Conservation (phyloP, 306 rosid species). For the Canavalia ensiformis region DNA sequence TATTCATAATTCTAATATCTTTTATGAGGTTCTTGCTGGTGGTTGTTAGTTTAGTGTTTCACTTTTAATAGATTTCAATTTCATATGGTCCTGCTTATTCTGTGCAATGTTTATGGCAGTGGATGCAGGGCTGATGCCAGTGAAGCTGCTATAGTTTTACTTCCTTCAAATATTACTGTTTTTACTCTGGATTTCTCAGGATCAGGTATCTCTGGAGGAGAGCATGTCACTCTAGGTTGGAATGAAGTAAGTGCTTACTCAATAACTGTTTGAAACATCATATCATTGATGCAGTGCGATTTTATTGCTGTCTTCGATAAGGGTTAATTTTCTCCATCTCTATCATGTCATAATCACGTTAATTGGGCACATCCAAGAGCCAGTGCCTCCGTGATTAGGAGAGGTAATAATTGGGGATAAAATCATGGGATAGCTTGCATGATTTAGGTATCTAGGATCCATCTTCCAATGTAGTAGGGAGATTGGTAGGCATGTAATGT, state of each 20-base stretch:
- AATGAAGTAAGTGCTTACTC: constrained; percentile 76
- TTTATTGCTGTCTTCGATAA: constrained; percentile 15
- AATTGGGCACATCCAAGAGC: not conserved
- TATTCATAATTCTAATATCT: not conserved
- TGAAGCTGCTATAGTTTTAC: constrained; percentile 94
- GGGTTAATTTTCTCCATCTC: constrained; percentile 19
- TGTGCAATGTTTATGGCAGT: constrained; percentile 61
- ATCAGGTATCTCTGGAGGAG: constrained; percentile 97
- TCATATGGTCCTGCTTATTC: constrained; percentile 48
- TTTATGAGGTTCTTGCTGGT: constrained; percentile 7
- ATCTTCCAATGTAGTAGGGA: constrained; percentile 11
- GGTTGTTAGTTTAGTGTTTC: constrained; percentile 29
- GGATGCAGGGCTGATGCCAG: constrained; percentile 98
- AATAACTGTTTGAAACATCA: constrained; percentile 36
- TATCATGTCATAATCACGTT: not conserved
- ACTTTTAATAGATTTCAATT: constrained; percentile 12
- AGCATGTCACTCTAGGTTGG: constrained; percentile 96
- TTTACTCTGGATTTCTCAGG: constrained; percentile 95
- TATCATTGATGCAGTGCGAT: not conserved
- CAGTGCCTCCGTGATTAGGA: not conserved
- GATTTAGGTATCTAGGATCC: constrained; percentile 4
- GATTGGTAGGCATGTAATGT: not conserved
- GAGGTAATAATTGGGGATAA: constrained; percentile 7
- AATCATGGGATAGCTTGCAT: not conserved
- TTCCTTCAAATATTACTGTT: constrained; percentile 97